Evolutionary conservation across 2,329 filamentous ascomycete species (phyloP).

Genomic region (Penicillium capsulatum): DNA sequence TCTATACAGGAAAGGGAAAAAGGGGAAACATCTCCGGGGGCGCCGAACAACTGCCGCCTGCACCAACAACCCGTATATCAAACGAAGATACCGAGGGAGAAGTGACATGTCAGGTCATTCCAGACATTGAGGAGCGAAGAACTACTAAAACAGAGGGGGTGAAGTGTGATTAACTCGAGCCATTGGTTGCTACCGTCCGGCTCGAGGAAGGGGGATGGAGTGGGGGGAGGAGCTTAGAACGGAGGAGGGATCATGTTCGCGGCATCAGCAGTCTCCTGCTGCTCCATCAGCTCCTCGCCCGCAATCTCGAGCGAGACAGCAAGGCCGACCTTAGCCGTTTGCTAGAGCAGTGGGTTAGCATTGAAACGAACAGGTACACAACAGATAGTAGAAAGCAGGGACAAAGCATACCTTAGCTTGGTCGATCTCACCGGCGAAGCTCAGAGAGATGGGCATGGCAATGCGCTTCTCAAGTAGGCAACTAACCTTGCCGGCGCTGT

Average conservation of each 20-base stretch:
- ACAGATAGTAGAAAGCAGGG: slow-evolving; percentile 16
- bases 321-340: slow-evolving; percentile 90
- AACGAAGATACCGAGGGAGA: slow-evolving; percentile 29
- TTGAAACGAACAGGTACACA: background rate
- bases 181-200: slow-evolving; percentile 7
- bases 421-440: slow-evolving; percentile 94
- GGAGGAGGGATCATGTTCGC: slow-evolving; percentile 47
- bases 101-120: slow-evolving; percentile 30
- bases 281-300: slow-evolving; percentile 80
- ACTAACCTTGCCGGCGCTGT: slow-evolving; percentile 89
- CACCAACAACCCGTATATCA: slow-evolving; percentile 32
- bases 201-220: slow-evolving; percentile 13
- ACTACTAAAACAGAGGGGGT: slow-evolving; percentile 43
- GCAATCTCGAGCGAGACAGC: slow-evolving; percentile 87
- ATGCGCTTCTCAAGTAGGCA: slow-evolving; percentile 94
- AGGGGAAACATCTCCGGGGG: slow-evolving; percentile 28
- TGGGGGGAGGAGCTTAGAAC: slow-evolving; percentile 38
- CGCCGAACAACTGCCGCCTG: slow-evolving; percentile 36
- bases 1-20: slow-evolving; percentile 35
- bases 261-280: slow-evolving; percentile 59
- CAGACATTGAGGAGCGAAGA: slow-evolving; percentile 36
- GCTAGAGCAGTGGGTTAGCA: slow-evolving; percentile 51
- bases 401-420: slow-evolving; percentile 75
- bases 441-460: slow-evolving; percentile 85
- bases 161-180: slow-evolving; percentile 29